Conservation (phyloP, 2,329 filamentous ascomycete genomes). For the Pseudogymnoascus sp. region DNA sequence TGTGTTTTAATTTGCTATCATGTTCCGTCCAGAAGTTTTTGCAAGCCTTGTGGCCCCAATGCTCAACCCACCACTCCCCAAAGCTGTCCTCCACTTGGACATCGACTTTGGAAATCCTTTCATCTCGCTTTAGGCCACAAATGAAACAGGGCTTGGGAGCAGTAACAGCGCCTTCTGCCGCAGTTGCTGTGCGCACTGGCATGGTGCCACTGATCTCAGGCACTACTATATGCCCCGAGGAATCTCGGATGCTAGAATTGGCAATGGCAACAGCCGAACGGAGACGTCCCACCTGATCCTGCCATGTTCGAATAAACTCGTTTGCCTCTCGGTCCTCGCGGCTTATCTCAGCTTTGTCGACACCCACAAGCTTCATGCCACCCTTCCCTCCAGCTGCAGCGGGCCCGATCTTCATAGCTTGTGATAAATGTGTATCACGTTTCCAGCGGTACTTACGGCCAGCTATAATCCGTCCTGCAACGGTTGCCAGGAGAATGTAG, state of each 20-base stretch:
- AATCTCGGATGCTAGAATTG: slow-evolving; percentile 36
- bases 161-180: slow-evolving; percentile 57
- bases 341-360: slow-evolving; percentile 74
- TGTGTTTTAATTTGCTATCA: slow-evolving; percentile 57
- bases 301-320: slow-evolving; percentile 70
- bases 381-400: slow-evolving; percentile 66
- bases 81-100: slow-evolving; percentile 78
- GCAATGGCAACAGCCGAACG: slow-evolving; percentile 62
- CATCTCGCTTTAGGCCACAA: slow-evolving; percentile 81
- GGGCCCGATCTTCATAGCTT: slow-evolving; percentile 77
- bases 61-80: slow-evolving; percentile 92
- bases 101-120: slow-evolving; percentile 62
- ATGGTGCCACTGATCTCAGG: slow-evolving; percentile 66
- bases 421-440: slow-evolving; percentile 72
- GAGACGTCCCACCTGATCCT: slow-evolving; percentile 64
- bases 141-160: slow-evolving; percentile 71
- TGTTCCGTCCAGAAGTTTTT: slow-evolving; percentile 79
- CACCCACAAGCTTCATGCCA: slow-evolving; percentile 82
- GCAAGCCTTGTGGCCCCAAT: slow-evolving; percentile 75
- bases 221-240: slow-evolving; percentile 35
- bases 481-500: slow-evolving; percentile 55
- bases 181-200: slow-evolving; percentile 54
- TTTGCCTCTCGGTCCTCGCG: slow-evolving; percentile 79
- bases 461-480: slow-evolving; percentile 72
- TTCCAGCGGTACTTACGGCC: slow-evolving; percentile 87